Conservation (phyloP, 495 filamentous ascomycete species). For the Penicillium turbatum region DNA sequence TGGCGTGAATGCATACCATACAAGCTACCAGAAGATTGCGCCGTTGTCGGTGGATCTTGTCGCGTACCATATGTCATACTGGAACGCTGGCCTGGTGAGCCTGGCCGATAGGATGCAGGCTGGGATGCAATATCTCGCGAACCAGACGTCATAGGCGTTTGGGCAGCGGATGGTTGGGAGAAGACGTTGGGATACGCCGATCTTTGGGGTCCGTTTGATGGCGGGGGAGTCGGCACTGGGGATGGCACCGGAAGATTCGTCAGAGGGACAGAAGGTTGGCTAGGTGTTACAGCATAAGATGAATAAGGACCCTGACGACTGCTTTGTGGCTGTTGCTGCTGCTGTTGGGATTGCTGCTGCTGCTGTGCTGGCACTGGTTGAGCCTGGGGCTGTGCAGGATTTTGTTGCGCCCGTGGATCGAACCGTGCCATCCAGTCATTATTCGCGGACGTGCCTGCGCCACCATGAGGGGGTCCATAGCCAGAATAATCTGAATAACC, state of each 20-base stretch:
- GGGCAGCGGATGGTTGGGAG: conserved; percentile 27
- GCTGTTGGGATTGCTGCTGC: conserved; percentile 5
- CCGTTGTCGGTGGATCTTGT: conserved; percentile 31
- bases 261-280: conserved; percentile 24
- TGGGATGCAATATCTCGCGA: conserved; percentile 34
- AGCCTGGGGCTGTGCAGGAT: conserved; percentile 23
- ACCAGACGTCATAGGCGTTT: conserved; percentile 17
- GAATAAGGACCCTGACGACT: conserved; percentile 31
- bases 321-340: conserved; percentile 19
- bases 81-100: conserved; percentile 35
- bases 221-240: conserved; percentile 39
- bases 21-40: conserved; percentile 30
- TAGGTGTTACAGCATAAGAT: conserved; percentile 28
- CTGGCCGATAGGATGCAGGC: conserved; percentile 29
- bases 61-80: conserved; percentile 33
- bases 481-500: conserved; percentile 35
- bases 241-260: conserved; percentile 32
- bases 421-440: conserved; percentile 48
- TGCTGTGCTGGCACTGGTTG: conserved; percentile 22
- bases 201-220: conserved; percentile 34
- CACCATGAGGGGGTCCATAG: conserved; percentile 24
- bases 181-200: conserved; percentile 34
- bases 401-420: conserved; percentile 40
- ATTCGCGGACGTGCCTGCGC: conserved; percentile 28
- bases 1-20: conserved; percentile 34